phyloP scores from a whole-genome alignment of 2,329 filamentous ascomycete species.

The Cytospora piceae region DNA sequence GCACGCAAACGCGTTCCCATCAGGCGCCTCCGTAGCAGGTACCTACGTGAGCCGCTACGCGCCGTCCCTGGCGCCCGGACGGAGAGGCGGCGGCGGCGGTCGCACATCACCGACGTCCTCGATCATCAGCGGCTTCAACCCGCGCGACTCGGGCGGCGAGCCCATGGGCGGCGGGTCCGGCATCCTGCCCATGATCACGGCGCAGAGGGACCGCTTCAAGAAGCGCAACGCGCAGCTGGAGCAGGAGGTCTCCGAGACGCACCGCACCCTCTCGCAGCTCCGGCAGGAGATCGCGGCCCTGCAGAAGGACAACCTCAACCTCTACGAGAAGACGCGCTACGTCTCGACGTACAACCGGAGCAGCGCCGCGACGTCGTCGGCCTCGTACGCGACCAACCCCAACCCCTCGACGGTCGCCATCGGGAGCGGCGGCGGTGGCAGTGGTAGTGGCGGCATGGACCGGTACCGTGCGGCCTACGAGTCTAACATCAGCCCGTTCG shows the following conservation, averaged over 20 bases:
- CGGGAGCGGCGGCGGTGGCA: constrained; percentile 58
- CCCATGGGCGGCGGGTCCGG: constrained; percentile 76
- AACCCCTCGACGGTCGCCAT: constrained; percentile 73
- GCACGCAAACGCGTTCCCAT: constrained; percentile 80
- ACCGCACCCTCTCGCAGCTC: constrained; percentile 80
- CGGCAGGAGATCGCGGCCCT: constrained; percentile 88
- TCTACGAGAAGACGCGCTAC: constrained; percentile 98
- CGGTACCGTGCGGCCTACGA: constrained; percentile 93
- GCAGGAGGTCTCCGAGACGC: constrained; percentile 82
- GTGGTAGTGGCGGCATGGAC: constrained; percentile 64
- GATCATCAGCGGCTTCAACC: constrained; percentile 96
- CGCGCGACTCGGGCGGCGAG: constrained; percentile 61
- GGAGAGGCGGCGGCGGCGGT: constrained; percentile 58
- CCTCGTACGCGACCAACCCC: constrained; percentile 66
- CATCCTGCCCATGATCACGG: constrained; percentile 97
- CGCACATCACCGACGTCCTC: constrained; percentile 89
- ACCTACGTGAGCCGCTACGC: constrained; percentile 85
- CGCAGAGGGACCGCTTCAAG: constrained; percentile 97
- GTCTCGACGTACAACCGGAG: constrained; percentile 88
- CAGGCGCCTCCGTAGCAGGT: constrained; percentile 88
- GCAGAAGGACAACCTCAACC: constrained; percentile 92
- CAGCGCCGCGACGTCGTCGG: constrained; percentile 57
- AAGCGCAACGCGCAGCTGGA: constrained; percentile 92
- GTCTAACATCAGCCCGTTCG: constrained; percentile 92
- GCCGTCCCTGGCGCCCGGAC: constrained; percentile 60